These are phyloP conservation scores for Trichocladium uniseriatum DNA, from an alignment of 495 filamentous ascomycete genomes.

Conservation along the genomic window DNA sequence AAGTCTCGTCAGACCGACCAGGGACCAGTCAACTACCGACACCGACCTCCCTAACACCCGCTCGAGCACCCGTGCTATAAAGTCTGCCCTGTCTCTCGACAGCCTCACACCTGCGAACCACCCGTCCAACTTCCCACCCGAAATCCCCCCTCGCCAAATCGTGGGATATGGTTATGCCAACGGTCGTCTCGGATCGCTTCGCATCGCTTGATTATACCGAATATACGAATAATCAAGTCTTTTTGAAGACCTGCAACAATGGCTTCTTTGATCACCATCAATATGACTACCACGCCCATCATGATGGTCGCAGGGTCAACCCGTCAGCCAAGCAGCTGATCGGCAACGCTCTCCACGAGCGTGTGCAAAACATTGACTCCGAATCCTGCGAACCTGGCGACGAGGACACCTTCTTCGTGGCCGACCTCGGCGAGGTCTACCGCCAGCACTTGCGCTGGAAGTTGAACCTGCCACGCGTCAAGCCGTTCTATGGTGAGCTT, in stretches of 20 bases:
- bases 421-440: constrained; percentile 96
- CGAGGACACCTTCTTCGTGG: constrained; percentile 96
- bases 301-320: constrained; percentile 25
- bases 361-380: constrained; percentile 70
- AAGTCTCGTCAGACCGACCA: constrained; percentile 75
- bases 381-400: constrained; percentile 80
- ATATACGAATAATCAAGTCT: constrained; percentile 37
- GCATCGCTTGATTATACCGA: constrained; percentile 30
- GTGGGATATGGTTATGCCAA: constrained; percentile 48
- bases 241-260: constrained; percentile 33
- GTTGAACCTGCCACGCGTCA: constrained; percentile 81
- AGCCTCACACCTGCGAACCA: neutral
- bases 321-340: constrained; percentile 52
- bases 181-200: constrained; percentile 38
- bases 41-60: constrained; percentile 77
- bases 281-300: constrained; percentile 18
- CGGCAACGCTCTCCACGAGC: constrained; percentile 68
- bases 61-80: constrained; percentile 14
- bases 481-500: constrained; percentile 88
- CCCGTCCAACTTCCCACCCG: neutral
- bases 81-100: constrained; percentile 2
- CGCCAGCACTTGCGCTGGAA: constrained; percentile 98
- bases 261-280: constrained; percentile 26
- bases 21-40: constrained; percentile 67
- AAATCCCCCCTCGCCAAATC: constrained; percentile 19